These are phyloP conservation scores for Cladosporium oxysporum DNA, from an alignment of 2,329 filamentous ascomycete species.

Conservation along the genomic window DNA sequence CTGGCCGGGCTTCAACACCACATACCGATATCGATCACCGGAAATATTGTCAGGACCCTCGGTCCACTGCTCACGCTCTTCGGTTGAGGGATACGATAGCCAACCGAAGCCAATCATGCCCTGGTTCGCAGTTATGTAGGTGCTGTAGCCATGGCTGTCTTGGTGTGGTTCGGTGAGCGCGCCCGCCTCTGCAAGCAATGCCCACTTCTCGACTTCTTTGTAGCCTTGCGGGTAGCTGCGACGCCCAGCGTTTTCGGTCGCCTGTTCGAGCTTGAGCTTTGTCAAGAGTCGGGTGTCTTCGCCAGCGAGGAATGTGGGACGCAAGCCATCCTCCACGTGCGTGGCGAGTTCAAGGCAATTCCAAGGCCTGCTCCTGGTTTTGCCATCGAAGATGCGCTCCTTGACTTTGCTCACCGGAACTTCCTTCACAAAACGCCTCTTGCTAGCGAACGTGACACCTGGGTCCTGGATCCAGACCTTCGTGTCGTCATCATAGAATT, in stretches of 20 bases:
- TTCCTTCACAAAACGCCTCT: slow-evolving; percentile 21
- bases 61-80: slow-evolving; percentile 32
- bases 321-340: slow-evolving; percentile 35
- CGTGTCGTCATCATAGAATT: slow-evolving; percentile 35
- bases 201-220: slow-evolving; percentile 40
- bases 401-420: slow-evolving; percentile 32
- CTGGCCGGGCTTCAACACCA: slow-evolving; percentile 33
- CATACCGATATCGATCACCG: slow-evolving; percentile 35
- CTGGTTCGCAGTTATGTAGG: slow-evolving; percentile 38
- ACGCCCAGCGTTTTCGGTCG: slow-evolving; percentile 27
- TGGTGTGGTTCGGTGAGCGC: slow-evolving; percentile 38
- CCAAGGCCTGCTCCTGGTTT: slow-evolving; percentile 28
- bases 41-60: slow-evolving; percentile 22
- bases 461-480: slow-evolving; percentile 35
- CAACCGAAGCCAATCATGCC: slow-evolving; percentile 37
- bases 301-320: slow-evolving; percentile 35
- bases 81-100: slow-evolving; percentile 31
- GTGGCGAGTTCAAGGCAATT: slow-evolving; percentile 38
- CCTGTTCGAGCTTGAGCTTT: slow-evolving; percentile 33
- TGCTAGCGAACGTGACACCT: slow-evolving; percentile 19
- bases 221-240: slow-evolving; percentile 33
- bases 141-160: slow-evolving; percentile 38
- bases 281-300: slow-evolving; percentile 37
- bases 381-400: slow-evolving; percentile 27
- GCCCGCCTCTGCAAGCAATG: slow-evolving; percentile 36